A percentile compares a stretch with the other conserved stretches of the same genome.
Evolutionary conservation across 2,329 filamentous ascomycete species (phyloP).

Genomic region (Aspergillus sp.): DNA sequence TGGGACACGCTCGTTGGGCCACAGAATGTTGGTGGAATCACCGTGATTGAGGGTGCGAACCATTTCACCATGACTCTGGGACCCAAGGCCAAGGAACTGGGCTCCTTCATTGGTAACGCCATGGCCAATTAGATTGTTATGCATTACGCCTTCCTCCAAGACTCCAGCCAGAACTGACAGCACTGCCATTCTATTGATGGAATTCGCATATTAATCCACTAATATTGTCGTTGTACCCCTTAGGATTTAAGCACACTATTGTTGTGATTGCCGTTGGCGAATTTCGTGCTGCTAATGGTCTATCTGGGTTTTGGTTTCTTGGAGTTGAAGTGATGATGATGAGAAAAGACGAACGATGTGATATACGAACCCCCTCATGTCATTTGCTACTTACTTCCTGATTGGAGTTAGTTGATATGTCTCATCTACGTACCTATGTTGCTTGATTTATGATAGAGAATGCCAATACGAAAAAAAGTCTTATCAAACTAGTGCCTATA

Average conservation of each 20-base stretch:
- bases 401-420: no score
- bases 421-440: background rate
- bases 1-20: constrained; percentile 50
- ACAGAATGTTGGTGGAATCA: constrained; percentile 38
- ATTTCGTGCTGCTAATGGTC: no score
- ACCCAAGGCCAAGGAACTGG: constrained; percentile 33
- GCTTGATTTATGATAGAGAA: background rate
- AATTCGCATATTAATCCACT: constrained; percentile 2
- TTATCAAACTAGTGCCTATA: background rate
- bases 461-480: background rate
- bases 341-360: background rate
- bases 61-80: constrained; percentile 40
- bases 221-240: constrained; percentile 2
- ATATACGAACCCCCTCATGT: background rate
- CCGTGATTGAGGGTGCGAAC: constrained; percentile 36
- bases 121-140: constrained; percentile 20
- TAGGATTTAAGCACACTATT: background rate
- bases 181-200: background rate
- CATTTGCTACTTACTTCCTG: background rate
- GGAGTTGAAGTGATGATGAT: no score
- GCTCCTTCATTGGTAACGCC: constrained; percentile 31
- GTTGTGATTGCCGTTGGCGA: no score
- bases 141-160: background rate
- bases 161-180: background rate
- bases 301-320: no score